Conservation (phyloP, 305 asterid species). For the Plantago coronopus region DNA sequence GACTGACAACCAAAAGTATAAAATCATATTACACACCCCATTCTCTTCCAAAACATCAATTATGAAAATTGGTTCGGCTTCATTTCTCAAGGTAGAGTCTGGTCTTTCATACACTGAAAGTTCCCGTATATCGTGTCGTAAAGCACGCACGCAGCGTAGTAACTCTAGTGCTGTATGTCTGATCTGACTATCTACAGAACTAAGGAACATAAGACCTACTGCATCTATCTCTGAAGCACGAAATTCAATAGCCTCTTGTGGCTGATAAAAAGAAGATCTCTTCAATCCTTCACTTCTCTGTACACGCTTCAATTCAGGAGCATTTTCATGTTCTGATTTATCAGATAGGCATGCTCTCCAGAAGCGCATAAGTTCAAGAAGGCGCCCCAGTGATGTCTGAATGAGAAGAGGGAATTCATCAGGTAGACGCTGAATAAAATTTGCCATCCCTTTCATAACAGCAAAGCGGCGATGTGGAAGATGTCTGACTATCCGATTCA, state of each 20-base stretch:
- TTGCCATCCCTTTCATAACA: constrained; percentile 97
- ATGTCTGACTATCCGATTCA: constrained; percentile 83
- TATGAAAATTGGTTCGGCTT: constrained; percentile 91
- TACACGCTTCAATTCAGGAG: constrained; percentile 60
- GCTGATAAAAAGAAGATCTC: constrained; percentile 76
- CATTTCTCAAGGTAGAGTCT: constrained; percentile 54
- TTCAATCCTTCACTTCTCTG: constrained; percentile 87
- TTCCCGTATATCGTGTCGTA: constrained; percentile 79
- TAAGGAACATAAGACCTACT: constrained; percentile 95
- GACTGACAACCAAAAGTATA: constrained; percentile 24
- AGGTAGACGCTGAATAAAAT: constrained; percentile 85
- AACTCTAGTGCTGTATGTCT: constrained; percentile 98
- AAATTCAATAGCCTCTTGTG: constrained; percentile 82
- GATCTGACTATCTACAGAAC: constrained; percentile 98
- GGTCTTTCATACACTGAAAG: constrained; percentile 57
- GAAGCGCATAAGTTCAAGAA: constrained; percentile 93
- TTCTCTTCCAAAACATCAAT: constrained; percentile 99
- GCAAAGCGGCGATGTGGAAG: constrained; percentile 99
- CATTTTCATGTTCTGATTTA: constrained; percentile 48
- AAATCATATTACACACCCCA: constrained; percentile 67
- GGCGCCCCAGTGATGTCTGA: constrained; percentile 97
- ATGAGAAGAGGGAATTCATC: constrained; percentile 99
- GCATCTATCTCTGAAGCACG: constrained; percentile 98
- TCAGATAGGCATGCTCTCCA: constrained; percentile 94
- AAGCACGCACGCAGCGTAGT: constrained; percentile 89